A percentile compares a stretch with the other conserved stretches of the same genome.
phyloP scores from a whole-genome alignment of 139 green algal genomes.

The Ettlia oleoabundans region DNA sequence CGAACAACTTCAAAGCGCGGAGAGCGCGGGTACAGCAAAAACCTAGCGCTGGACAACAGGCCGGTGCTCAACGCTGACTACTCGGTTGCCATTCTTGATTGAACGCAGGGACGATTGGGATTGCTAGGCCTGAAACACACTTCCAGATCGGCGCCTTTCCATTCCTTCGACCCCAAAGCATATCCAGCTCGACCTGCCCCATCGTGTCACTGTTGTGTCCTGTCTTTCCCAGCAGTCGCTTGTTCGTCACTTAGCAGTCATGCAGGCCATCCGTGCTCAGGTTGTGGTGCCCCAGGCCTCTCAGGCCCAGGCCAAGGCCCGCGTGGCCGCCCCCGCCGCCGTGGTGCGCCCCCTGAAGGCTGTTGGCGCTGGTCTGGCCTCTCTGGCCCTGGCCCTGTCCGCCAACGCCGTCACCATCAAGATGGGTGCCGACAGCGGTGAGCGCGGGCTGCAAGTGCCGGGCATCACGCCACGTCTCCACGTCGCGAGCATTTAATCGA shows the following conservation, averaged over 20 bases:
- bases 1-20: too few relatives aligned
- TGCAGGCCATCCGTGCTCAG: constrained; percentile 12
- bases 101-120: too few relatives aligned
- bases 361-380: constrained; percentile 70
- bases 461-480: neutral
- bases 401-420: constrained; percentile 79
- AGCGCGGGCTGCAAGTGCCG: neutral
- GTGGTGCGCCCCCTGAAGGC: constrained; percentile 11
- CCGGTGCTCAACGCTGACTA: too few relatives aligned
- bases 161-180: too few relatives aligned
- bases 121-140: too few relatives aligned
- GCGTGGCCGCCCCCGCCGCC: neutral
- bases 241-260: neutral
- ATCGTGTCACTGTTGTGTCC: neutral
- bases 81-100: too few relatives aligned
- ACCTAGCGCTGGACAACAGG: too few relatives aligned
- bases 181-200: too few relatives aligned
- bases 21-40: too few relatives aligned
- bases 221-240: neutral
- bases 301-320: constrained; percentile 11
- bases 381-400: constrained; percentile 73
- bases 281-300: constrained; percentile 1
- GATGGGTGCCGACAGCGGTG: constrained; percentile 59
- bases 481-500: too few relatives aligned
- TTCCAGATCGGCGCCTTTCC: too few relatives aligned